Conservation (phyloP, 1,139 yeast genomes). For the Kodamaea plutei region DNA sequence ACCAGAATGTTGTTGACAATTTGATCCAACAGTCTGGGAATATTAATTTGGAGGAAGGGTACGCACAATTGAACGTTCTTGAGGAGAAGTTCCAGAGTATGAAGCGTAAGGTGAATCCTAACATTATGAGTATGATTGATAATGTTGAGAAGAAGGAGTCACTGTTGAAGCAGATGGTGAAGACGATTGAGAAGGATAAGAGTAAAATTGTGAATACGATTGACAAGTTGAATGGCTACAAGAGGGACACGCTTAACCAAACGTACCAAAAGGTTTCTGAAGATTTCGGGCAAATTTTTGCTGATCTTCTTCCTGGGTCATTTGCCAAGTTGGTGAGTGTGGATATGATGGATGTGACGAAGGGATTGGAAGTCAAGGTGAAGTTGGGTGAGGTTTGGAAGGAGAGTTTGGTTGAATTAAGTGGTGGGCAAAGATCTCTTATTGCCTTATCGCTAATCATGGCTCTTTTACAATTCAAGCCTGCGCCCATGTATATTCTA, state of each 20-base stretch:
- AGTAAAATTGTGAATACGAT: slow-evolving; percentile 86
- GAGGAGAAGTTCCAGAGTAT: slow-evolving; percentile 65
- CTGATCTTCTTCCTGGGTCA: slow-evolving; percentile 84
- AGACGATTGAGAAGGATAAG: slow-evolving; percentile 87
- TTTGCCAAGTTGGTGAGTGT: slow-evolving; percentile 85
- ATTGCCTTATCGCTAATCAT: slow-evolving; percentile 87
- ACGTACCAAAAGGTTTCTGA: slow-evolving; percentile 83
- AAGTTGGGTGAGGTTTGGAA: slow-evolving; percentile 93
- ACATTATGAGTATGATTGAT: slow-evolving; percentile 92
- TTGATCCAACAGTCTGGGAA: slow-evolving; percentile 57
- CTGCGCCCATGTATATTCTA: slow-evolving; percentile 96
- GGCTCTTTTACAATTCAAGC: slow-evolving; percentile 89
- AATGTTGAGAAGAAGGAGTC: slow-evolving; percentile 86
- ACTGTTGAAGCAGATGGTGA: slow-evolving; percentile 74
- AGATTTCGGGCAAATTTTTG: slow-evolving; percentile 91
- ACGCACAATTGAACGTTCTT: slow-evolving; percentile 53
- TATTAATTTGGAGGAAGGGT: slow-evolving; percentile 60
- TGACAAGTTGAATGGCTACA: slow-evolving; percentile 79
- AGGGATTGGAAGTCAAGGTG: slow-evolving; percentile 90
- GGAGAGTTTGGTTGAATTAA: slow-evolving; percentile 87
- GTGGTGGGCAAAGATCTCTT: slow-evolving; percentile 96
- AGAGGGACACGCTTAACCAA: slow-evolving; percentile 73
- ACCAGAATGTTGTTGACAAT: slow-evolving; percentile 50
- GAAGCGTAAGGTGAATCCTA: slow-evolving; percentile 80
- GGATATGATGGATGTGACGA: slow-evolving; percentile 75